Evolutionary conservation across 2,329 filamentous ascomycete genomes (phyloP), one percentile per base, ranked within the genome.

Genomic region (Rhytidhysteron rufulum): DNA sequence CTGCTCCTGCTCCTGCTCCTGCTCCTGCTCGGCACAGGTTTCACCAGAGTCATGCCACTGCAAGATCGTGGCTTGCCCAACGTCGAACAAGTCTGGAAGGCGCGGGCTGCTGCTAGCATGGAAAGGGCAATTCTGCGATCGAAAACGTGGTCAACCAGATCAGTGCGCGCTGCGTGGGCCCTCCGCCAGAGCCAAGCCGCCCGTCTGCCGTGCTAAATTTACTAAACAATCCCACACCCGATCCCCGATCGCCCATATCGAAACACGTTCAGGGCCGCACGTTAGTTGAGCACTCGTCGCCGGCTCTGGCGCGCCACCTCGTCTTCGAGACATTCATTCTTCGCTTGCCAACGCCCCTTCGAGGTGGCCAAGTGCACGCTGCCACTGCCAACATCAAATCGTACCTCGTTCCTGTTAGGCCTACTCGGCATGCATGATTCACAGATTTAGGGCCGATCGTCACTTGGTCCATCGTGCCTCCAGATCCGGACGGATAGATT

Each of bases 41-140:
- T n/a, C n/a, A n/a, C n/a, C n/a, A n/a, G n/a, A n/a, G n/a, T n/a
- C n/a, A n/a, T n/a, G n/a, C n/a, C n/a, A n/a, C n/a, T n/a, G 25
- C 41, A 25, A 40, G 41, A 53, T 50, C 44, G 42, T 55, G 55
- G 54, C 55, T 54, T 53, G 45, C 46, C n/a, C n/a, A 56, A 55
- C 56, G 53, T 55, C 45, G 51, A 57, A 54, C 53, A 50, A 42
- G 47, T 44, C 38, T 43, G 43, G 43, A 29, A 37, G n/a, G 10
- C 22, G 8, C n/a, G 30, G 18, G 30, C 29, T 37, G 21, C 43
- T 29, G 39, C 43, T 21, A 33, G 34, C 38, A 36, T 31, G 22
- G 16, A 13, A 16, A 22, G n/a, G 17, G 37, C 37, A 39, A 39
- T 32, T 39, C 22, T 4, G 36, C 24, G 49, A 35, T 38, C 34